A percentile compares a stretch with the other conserved stretches of the same genome.
phyloP scores from a whole-genome alignment of 2,329 filamentous ascomycete species.

The Penicillium sclerotiorum region DNA sequence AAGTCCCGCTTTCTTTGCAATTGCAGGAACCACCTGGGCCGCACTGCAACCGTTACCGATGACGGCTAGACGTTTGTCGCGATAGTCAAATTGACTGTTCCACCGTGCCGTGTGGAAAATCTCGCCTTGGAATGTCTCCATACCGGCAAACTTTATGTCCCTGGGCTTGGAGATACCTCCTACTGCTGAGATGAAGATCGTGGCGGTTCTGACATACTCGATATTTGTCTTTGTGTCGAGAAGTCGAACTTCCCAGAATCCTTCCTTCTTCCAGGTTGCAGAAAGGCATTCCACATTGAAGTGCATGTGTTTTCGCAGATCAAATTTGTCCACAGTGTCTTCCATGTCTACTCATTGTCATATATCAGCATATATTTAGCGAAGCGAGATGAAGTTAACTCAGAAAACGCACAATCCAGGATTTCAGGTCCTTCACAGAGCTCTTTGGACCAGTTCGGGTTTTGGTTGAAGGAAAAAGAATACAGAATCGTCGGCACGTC shows the following conservation, averaged over 20 bases:
- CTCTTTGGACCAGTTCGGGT: conserved; percentile 39
- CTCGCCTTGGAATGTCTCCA: conserved; percentile 6
- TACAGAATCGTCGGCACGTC: conserved; percentile 38
- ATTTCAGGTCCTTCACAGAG: conserved; percentile 39
- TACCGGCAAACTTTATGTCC: background rate
- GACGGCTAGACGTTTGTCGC: conserved; percentile 11
- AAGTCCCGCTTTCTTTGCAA: conserved; percentile 21
- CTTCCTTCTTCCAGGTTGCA: conserved; percentile 31
- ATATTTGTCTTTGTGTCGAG: no score
- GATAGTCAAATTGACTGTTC: conserved; percentile 4
- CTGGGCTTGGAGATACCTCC: conserved; percentile 11
- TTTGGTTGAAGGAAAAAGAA: conserved; percentile 43
- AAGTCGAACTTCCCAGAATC: no score
- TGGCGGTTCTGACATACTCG: no score
- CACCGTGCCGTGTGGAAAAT: conserved; percentile 17
- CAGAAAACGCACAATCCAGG: no score
- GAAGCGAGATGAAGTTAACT: no score
- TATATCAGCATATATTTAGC: no score
- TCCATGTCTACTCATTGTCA: conserved; percentile 34
- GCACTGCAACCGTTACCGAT: conserved; percentile 30
- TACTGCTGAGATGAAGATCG: conserved; percentile 18
- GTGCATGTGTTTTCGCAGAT: conserved; percentile 28
- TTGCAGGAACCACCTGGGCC: conserved; percentile 31
- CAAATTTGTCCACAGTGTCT: conserved; percentile 35
- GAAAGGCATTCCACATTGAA: conserved; percentile 22